Evolutionary conservation across 805 yeast genomes (phyloP).

Genomic region (Cyberlindnera euphorbiae): DNA sequence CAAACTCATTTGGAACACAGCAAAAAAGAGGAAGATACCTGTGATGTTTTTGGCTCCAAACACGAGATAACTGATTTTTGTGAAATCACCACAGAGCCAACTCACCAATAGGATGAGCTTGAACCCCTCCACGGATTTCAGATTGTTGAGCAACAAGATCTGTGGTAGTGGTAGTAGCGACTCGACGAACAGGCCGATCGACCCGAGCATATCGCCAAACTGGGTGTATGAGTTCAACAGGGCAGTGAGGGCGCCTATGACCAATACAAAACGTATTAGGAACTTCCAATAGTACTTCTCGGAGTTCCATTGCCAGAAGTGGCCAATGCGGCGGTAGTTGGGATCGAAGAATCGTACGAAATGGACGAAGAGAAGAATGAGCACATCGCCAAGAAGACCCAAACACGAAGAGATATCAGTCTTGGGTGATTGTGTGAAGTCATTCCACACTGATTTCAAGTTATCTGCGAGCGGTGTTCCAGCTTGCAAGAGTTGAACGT

Average conservation of each 20-base stretch:
- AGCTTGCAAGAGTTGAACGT: conserved; percentile 32
- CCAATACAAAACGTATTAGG: conserved; percentile 30
- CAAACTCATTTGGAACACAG: conserved; percentile 69
- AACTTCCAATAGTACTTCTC: conserved; percentile 59
- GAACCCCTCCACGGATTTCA: conserved; percentile 73
- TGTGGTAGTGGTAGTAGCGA: conserved; percentile 74
- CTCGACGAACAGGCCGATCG: conserved; percentile 65
- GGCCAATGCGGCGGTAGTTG: conserved; percentile 54
- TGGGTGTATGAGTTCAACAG: conserved; percentile 31
- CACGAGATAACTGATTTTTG: conserved; percentile 69
- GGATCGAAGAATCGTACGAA: conserved; percentile 64
- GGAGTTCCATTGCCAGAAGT: conserved; percentile 86
- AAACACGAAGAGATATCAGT: conserved; percentile 10
- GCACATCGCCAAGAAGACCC: conserved; percentile 7
- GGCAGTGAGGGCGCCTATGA: conserved; percentile 31
- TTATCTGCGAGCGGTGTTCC: conserved; percentile 6
- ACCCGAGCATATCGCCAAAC: conserved; percentile 52
- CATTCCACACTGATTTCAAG: conserved; percentile 5
- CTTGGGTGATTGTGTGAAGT: not conserved
- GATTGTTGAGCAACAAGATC: conserved; percentile 59
- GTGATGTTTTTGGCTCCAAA: conserved; percentile 73
- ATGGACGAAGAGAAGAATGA: conserved; percentile 29
- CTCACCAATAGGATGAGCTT: conserved; percentile 68
- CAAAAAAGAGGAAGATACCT: conserved; percentile 60
- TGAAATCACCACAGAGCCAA: conserved; percentile 87